Evolutionary conservation across 139 green algal genomes (phyloP), one percentile per base, ranked within the genome.

Genomic region (Tetratostichococcus sp.): DNA sequence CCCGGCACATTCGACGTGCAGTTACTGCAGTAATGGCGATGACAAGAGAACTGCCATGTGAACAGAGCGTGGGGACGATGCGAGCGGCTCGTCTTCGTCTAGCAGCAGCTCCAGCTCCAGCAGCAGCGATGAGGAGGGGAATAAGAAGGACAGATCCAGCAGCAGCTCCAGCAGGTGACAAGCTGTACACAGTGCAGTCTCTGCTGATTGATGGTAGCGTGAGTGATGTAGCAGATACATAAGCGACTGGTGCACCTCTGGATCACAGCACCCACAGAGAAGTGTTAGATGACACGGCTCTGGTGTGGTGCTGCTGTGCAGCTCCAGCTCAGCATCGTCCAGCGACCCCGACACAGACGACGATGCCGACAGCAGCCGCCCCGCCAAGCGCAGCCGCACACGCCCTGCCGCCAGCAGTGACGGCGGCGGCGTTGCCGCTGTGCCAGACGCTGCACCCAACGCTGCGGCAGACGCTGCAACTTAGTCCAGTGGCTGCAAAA

Each of bases 91-190:
- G 0, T 73, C 72, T 5, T 74, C 59, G 1, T 76, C 67, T 30
- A n/a, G 14, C 50, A 62, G 50, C 50, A 65, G 42, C n/a, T n/a
- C n/a, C n/a, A 65, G 30, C 57, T 62, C 50, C 57, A 75, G 71
- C 72, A 79, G 75, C 57, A 57, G 67, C 67, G 26, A 17, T 2
- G 14, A 26, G 14, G 50, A 25, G 17, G 50, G 26, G 17, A 62
- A 25, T 2, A 62, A 28, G 50, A 25, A 62, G 19, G 19, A 25
- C 50, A 26, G 17, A 4, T 25, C 14, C 50, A 28, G 50, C 19
- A 26, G 50, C 50, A 62, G 50, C 17, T 62, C 19, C 17, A 62
- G 50, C 50, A 28, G 19, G 50, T 62, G 2, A 26, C 17, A 14
- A 50, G 39, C 39, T 50, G 39, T 50, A 14, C 39, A 8, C 8